phyloP scores from a whole-genome alignment of 768 basidiomycete genomes.

The Rossbeevera mucosa region DNA sequence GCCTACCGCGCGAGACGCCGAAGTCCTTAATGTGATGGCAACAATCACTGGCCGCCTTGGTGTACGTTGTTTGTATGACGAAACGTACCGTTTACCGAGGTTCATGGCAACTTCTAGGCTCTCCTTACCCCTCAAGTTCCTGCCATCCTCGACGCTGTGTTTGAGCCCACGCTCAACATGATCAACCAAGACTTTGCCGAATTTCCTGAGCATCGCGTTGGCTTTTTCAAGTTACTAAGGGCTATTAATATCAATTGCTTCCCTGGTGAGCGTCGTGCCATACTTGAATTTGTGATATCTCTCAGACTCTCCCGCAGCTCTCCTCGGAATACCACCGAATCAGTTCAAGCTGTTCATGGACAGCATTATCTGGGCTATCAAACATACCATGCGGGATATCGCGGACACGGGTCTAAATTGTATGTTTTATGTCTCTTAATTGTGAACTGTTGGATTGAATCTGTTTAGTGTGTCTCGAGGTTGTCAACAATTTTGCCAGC shows the following conservation, averaged over 20 bases:
- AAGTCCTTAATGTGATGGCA: constrained; percentile 96
- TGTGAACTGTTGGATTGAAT: constrained; percentile 3
- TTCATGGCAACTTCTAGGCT: constrained; percentile 40
- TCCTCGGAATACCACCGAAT: constrained; percentile 79
- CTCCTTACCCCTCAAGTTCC: constrained; percentile 91
- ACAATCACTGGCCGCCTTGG: constrained; percentile 87
- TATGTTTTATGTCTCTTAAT: constrained; percentile 30
- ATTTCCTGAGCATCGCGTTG: constrained; percentile 94
- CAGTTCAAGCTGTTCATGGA: constrained; percentile 99
- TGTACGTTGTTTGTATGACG: constrained; percentile 45
- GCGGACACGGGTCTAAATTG: constrained; percentile 84
- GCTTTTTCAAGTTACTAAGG: constrained; percentile 93
- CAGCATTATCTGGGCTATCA: constrained; percentile 99
- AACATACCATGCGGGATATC: constrained; percentile 98
- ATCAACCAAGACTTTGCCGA: constrained; percentile 99
- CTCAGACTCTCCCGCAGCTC: constrained; percentile 36
- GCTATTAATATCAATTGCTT: constrained; percentile 93
- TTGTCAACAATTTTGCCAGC: constrained; percentile 90
- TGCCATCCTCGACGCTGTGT: constrained; percentile 92
- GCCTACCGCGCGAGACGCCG: constrained; percentile 89
- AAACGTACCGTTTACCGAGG: constrained; percentile 6
- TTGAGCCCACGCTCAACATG: constrained; percentile 96
- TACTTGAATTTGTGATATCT: neutral
- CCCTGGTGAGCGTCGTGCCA: constrained; percentile 62
- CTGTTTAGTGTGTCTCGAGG: constrained; percentile 76